Conservation (phyloP, 768 basidiomycete species). For the Cystofilobasidium capitatum region DNA sequence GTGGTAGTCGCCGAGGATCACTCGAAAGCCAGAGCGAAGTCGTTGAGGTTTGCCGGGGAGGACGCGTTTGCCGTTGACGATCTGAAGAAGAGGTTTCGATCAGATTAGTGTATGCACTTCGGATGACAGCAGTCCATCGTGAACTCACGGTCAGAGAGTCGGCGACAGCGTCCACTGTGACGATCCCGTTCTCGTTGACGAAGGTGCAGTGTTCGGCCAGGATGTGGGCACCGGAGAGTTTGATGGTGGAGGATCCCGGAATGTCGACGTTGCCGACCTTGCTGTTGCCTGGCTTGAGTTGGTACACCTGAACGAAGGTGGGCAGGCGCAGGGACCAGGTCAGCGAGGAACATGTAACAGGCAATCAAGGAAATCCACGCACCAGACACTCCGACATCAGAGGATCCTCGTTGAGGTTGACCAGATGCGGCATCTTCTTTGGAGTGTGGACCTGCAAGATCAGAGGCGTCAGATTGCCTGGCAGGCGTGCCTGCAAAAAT, state of each 20-base stretch:
- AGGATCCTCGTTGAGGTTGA: slow-evolving; percentile 60
- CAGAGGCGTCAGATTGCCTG: slow-evolving; percentile 37
- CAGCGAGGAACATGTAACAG: not conserved
- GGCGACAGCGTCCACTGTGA: slow-evolving; percentile 66
- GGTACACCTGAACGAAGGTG: slow-evolving; percentile 46
- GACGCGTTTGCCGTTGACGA: slow-evolving; percentile 87
- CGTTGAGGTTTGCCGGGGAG: slow-evolving; percentile 63
- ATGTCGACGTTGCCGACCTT: slow-evolving; percentile 77
- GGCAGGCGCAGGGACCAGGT: not conserved
- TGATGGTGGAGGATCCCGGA: slow-evolving; percentile 71
- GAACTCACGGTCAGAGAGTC: slow-evolving; percentile 71
- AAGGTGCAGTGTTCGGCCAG: slow-evolving; percentile 86
- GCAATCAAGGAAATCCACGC: slow-evolving; percentile 48
- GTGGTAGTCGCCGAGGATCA: slow-evolving; percentile 94
- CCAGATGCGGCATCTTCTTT: slow-evolving; percentile 91
- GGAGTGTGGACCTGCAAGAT: slow-evolving; percentile 80
- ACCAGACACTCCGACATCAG: slow-evolving; percentile 29
- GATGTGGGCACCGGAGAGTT: slow-evolving; percentile 84
- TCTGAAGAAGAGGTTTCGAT: slow-evolving; percentile 44
- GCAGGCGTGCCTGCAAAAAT: not conserved
- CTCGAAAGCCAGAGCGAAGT: slow-evolving; percentile 85
- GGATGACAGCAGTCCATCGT: too few species aligned
- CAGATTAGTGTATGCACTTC: not conserved
- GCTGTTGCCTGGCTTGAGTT: slow-evolving; percentile 75
- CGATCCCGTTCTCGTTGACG: slow-evolving; percentile 74